A percentile compares a stretch with the other conserved stretches of the same genome.
Evolutionary conservation across 345 rosid genomes (phyloP).

Genomic region (Trapa incisa): DNA sequence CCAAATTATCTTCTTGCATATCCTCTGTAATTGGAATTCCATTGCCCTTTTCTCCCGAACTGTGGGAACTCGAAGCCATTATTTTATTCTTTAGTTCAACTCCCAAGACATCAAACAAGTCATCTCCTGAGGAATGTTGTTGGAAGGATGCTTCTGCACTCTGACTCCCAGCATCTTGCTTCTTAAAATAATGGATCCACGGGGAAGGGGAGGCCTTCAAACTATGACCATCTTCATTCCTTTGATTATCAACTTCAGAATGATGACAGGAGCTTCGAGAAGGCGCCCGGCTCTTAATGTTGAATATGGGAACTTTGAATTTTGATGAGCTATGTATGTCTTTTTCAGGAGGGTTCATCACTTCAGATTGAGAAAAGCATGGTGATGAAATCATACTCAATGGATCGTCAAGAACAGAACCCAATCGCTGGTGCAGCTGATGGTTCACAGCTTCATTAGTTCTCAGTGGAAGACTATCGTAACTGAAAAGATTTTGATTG

Average conservation of each 20-base stretch:
- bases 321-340: slow-evolving; percentile 11
- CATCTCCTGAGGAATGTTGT: slow-evolving; percentile 45
- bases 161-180: slow-evolving; percentile 17
- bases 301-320: slow-evolving; percentile 18
- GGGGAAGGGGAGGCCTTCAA: slow-evolving; percentile 14
- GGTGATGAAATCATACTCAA: neutral
- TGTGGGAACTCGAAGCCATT: slow-evolving; percentile 23
- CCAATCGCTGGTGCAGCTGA: slow-evolving; percentile 13
- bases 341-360: neutral
- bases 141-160: slow-evolving; percentile 17
- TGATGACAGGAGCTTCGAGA: slow-evolving; percentile 15
- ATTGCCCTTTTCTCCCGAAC: slow-evolving; percentile 22
- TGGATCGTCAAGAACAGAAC: neutral
- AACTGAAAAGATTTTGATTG: slow-evolving; percentile 12
- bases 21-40: slow-evolving; percentile 23
- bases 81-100: slow-evolving; percentile 52
- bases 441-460: slow-evolving; percentile 8
- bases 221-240: slow-evolving; percentile 11
- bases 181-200: slow-evolving; percentile 14
- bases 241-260: slow-evolving; percentile 9
- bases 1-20: slow-evolving; percentile 25
- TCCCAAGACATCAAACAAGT: slow-evolving; percentile 74
- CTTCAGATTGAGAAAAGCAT: neutral
- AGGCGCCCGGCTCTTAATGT: slow-evolving; percentile 10
- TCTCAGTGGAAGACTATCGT: slow-evolving; percentile 9